Evolutionary conservation across 805 yeast species (phyloP).

Genomic region (Danielozyma ontarioensis): DNA sequence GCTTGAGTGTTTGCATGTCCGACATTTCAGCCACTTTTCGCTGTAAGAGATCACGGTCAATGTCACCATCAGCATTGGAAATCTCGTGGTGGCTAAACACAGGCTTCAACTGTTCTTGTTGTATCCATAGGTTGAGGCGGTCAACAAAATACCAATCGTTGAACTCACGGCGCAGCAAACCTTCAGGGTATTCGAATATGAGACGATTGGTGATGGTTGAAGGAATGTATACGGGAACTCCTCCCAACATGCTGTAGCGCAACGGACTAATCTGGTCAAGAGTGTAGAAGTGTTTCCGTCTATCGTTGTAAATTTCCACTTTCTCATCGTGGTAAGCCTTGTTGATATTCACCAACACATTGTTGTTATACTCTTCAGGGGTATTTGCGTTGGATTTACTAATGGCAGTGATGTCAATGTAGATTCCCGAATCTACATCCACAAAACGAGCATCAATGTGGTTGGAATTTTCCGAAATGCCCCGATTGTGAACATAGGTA

Average conservation of each 20-base stretch:
- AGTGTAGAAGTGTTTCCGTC: slow-evolving; percentile 14
- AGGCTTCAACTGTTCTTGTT: slow-evolving; percentile 2
- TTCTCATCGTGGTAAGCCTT: slow-evolving; percentile 5
- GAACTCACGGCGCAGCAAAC: slow-evolving; percentile 9
- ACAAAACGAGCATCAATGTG: slow-evolving; percentile 12
- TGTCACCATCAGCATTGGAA: slow-evolving; percentile 1
- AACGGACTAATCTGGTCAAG: slow-evolving; percentile 13
- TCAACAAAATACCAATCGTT: slow-evolving; percentile 13
- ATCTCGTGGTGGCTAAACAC: slow-evolving; percentile 4
- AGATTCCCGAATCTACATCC: slow-evolving; percentile 12
- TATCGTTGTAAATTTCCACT: slow-evolving; percentile 12
- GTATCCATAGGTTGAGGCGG: slow-evolving; percentile 15
- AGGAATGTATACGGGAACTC: slow-evolving; percentile 14
- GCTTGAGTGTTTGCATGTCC: slow-evolving; percentile 17
- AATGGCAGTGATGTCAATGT: slow-evolving; percentile 12
- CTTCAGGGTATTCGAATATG: slow-evolving; percentile 13
- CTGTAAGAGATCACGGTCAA: slow-evolving; percentile 9
- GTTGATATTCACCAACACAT: slow-evolving; percentile 5
- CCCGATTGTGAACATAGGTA: slow-evolving; percentile 13
- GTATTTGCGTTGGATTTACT: slow-evolving; percentile 7
- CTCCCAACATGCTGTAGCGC: slow-evolving; percentile 12
- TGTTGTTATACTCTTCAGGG: slow-evolving; percentile 7
- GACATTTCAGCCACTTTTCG: slow-evolving; percentile 14
- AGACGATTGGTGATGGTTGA: slow-evolving; percentile 10
- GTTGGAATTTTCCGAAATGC: slow-evolving; percentile 6